A percentile compares a stretch with the other conserved stretches of the same genome.
These are phyloP conservation scores for Corymbia maculata DNA, from an alignment of 345 rosid species.

Conservation along the genomic window DNA sequence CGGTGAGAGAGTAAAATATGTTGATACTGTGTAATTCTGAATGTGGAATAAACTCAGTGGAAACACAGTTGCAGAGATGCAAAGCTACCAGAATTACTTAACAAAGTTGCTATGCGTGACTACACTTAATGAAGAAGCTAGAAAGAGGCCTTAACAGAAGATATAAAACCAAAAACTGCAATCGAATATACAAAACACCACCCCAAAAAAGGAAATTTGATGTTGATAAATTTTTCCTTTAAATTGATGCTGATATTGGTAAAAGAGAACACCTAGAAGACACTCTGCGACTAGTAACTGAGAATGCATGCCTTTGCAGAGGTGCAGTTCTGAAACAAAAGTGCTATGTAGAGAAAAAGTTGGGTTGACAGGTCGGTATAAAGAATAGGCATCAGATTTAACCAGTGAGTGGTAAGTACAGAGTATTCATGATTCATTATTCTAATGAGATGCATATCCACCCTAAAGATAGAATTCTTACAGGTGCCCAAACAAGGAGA, in stretches of 20 bases:
- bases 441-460: background rate
- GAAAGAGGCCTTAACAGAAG: background rate
- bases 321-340: background rate
- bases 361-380: background rate
- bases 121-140: background rate
- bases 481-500: background rate
- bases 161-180: background rate
- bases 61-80: background rate
- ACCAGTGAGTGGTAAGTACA: background rate
- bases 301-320: background rate
- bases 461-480: background rate
- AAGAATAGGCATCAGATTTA: background rate
- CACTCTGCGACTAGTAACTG: background rate
- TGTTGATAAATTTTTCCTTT: background rate
- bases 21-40: background rate
- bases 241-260: background rate
- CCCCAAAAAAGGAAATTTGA: background rate
- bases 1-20: background rate
- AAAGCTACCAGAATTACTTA: background rate
- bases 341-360: background rate
- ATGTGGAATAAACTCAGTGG: background rate
- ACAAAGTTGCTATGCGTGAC: background rate
- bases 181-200: background rate
- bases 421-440: background rate
- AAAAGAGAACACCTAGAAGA: background rate